phyloP scores from a whole-genome alignment of 176 grass and related monocot species.

The Carex parvula region DNA sequence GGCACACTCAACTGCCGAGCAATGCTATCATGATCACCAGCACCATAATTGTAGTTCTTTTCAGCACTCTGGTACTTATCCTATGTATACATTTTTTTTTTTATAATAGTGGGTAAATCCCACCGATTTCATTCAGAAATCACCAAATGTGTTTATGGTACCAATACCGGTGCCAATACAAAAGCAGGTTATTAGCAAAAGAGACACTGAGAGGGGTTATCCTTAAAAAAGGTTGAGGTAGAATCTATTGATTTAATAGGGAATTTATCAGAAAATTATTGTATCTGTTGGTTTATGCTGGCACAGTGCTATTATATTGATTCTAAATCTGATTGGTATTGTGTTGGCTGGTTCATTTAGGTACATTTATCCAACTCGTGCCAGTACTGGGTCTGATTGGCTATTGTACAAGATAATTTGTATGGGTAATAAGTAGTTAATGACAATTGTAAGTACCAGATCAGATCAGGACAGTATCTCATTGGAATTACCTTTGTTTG shows the following conservation, averaged over 20 bases:
- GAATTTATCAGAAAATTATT: neutral
- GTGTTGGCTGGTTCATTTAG: neutral
- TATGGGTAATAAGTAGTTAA: neutral
- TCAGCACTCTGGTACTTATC: slow-evolving; percentile 77
- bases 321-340: neutral
- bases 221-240: neutral
- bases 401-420: neutral
- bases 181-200: neutral
- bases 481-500: slow-evolving; percentile 1
- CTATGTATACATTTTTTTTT: neutral
- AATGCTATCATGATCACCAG: slow-evolving; percentile 96
- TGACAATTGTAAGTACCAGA: neutral
- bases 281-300: neutral
- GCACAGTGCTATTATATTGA: neutral
- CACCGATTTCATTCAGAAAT: no score
- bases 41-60: slow-evolving; percentile 75
- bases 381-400: neutral
- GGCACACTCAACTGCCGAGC: slow-evolving; percentile 71
- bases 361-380: neutral
- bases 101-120: no score
- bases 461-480: neutral
- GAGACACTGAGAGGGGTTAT: neutral
- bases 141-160: no score
- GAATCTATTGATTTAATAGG: neutral
- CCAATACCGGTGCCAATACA: no score